Conservation (phyloP, 2,329 filamentous ascomycete genomes). For the Massarina eburnea region DNA sequence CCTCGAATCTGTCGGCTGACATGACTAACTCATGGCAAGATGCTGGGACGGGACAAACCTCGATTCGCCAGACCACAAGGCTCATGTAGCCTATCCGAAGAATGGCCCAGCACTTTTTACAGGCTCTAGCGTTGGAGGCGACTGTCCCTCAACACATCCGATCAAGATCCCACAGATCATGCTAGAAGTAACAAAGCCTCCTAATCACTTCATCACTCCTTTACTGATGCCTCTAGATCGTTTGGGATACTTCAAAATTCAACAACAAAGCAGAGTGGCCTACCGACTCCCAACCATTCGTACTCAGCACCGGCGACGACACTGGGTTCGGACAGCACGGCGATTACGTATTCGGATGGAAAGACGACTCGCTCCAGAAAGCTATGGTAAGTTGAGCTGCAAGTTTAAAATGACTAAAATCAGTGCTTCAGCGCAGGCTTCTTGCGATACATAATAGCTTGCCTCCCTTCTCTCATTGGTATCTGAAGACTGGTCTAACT, state of each 20-base stretch:
- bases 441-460: no score
- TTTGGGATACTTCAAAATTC: conserved; percentile 48
- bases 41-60: conserved; percentile 50
- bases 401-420: no score
- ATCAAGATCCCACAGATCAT: conserved; percentile 51
- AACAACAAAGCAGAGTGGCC: conserved; percentile 39
- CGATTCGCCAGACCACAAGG: conserved; percentile 58
- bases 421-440: no score
- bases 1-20: neutral
- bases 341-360: conserved; percentile 37
- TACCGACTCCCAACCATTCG: conserved; percentile 28
- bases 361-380: conserved; percentile 31
- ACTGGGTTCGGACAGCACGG: conserved; percentile 24
- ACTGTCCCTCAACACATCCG: conserved; percentile 47
- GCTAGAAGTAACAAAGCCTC: conserved; percentile 38
- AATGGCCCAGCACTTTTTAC: conserved; percentile 27
- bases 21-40: conserved; percentile 2
- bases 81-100: conserved; percentile 50
- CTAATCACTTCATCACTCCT: neutral
- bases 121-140: conserved; percentile 31
- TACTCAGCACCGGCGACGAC: conserved; percentile 25
- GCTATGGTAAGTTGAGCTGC: no score
- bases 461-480: no score
- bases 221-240: conserved; percentile 15
- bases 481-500: no score